Evolutionary conservation across 768 basidiomycete species (phyloP).

Genomic region (Suillus weaverae): DNA sequence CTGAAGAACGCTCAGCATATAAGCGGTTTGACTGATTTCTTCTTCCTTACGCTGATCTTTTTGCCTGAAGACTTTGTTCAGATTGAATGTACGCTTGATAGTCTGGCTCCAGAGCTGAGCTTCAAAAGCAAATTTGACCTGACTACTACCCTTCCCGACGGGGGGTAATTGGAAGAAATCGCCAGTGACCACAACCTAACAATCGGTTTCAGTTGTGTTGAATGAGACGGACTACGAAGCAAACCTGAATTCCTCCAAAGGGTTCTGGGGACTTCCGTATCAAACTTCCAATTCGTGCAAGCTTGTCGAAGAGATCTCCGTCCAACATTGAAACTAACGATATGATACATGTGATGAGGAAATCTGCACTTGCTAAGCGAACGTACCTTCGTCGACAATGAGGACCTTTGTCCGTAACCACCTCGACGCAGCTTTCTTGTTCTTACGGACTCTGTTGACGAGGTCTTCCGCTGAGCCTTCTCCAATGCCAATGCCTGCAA

Average conservation of each 20-base stretch:
- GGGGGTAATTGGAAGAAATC: slow-evolving; percentile 99
- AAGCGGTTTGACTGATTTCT: neutral
- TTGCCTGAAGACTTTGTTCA: slow-evolving; percentile 95
- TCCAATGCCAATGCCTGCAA: slow-evolving; percentile 91
- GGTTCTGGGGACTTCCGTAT: slow-evolving; percentile 66
- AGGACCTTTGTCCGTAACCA: slow-evolving; percentile 87
- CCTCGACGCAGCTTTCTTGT: slow-evolving; percentile 76
- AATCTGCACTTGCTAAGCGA: neutral
- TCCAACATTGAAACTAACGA: slow-evolving; percentile 94
- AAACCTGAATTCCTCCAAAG: slow-evolving; percentile 93
- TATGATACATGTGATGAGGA: slow-evolving; percentile 4
- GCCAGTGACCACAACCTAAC: slow-evolving; percentile 85
- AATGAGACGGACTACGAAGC: slow-evolving; percentile 2
- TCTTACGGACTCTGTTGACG: slow-evolving; percentile 67
- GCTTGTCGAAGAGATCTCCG: slow-evolving; percentile 89
- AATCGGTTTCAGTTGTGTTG: neutral
- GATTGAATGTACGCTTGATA: slow-evolving; percentile 82
- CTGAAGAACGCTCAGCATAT: slow-evolving; percentile 39
- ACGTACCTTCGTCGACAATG: slow-evolving; percentile 77
- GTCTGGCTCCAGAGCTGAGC: slow-evolving; percentile 73
- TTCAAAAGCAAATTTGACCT: slow-evolving; percentile 90
- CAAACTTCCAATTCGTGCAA: slow-evolving; percentile 65
- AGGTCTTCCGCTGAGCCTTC: slow-evolving; percentile 63
- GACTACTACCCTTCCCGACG: slow-evolving; percentile 60
- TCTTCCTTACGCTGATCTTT: slow-evolving; percentile 73